Evolutionary conservation across 2,329 filamentous ascomycete species (phyloP).

Genomic region (Nemania sp.): DNA sequence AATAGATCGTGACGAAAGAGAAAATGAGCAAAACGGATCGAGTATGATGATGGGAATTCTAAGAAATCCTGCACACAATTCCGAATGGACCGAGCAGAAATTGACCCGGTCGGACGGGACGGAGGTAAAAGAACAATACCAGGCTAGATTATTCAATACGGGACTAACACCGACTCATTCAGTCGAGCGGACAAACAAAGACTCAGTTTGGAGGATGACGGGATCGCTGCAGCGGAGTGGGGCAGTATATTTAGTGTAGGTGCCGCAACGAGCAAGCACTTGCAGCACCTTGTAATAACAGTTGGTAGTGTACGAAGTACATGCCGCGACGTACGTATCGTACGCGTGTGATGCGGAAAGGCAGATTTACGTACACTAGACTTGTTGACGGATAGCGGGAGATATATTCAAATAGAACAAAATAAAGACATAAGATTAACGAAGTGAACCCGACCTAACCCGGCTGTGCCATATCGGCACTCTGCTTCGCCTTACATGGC

Average conservation of each 20-base stretch:
- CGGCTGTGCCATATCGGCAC: too few relatives aligned
- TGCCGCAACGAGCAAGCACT: too few relatives aligned
- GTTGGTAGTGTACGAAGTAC: not conserved
- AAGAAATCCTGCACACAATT: not conserved
- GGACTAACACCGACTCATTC: slow-evolving; percentile 14
- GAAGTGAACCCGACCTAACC: too few relatives aligned
- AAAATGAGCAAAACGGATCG: not conserved
- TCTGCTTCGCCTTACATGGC: too few relatives aligned
- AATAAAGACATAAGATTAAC: too few relatives aligned
- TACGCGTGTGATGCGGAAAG: too few relatives aligned
- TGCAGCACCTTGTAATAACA: too few relatives aligned
- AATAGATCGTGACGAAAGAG: too few relatives aligned
- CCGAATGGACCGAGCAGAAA: slow-evolving; percentile 5
- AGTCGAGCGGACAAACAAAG: not conserved
- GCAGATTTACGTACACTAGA: too few relatives aligned
- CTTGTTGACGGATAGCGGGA: too few relatives aligned
- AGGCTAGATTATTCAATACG: not conserved
- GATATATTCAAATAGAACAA: too few relatives aligned
- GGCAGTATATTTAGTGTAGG: not conserved
- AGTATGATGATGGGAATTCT: not conserved
- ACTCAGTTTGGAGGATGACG: slow-evolving; percentile 13
- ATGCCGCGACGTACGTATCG: too few relatives aligned
- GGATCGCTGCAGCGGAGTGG: slow-evolving; percentile 15
- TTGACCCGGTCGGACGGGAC: not conserved
- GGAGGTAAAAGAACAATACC: not conserved